Evolutionary conservation across 345 rosid species (phyloP).

Genomic region (Pistacia atlantica): DNA sequence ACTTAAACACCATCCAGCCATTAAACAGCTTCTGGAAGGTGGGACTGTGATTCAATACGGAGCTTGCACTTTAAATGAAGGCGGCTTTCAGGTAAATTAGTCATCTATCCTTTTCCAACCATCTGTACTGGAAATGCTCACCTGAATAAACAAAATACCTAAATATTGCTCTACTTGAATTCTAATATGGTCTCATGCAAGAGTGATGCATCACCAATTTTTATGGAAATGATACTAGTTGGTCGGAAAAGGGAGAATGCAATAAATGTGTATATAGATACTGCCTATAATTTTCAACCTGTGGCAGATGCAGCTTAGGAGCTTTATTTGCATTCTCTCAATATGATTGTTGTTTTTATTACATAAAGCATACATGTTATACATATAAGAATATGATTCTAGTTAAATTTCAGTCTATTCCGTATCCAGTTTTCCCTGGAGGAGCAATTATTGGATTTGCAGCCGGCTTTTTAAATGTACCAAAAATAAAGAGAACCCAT

Average conservation of each 20-base stretch:
- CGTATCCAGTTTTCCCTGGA: constrained; percentile 97
- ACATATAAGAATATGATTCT: constrained; percentile 65
- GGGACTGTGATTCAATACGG: too few relatives aligned
- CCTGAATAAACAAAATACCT: background rate
- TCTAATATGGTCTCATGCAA: background rate
- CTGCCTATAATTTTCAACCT: background rate
- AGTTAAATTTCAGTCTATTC: constrained; percentile 98
- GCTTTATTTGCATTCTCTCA: constrained; percentile 1
- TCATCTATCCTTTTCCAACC: background rate
- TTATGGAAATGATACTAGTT: background rate
- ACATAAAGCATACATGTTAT: constrained; percentile 8
- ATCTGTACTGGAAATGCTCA: background rate
- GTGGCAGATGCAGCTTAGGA: background rate
- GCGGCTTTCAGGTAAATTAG: constrained; percentile 90
- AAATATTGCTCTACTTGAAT: background rate
- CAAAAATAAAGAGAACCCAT: constrained; percentile 96
- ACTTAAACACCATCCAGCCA: too few relatives aligned
- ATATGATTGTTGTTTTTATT: background rate
- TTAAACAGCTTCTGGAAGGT: too few relatives aligned
- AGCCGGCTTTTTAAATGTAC: constrained; percentile 95
- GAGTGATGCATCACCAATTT: background rate
- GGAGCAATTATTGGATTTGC: constrained; percentile 97
- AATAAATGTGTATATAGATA: background rate
- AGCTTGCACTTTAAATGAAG: too few relatives aligned
- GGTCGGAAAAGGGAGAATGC: constrained; percentile 1